Base-by-base conservation (phyloP, 768 basidiomycete genomes). In the Rossbeevera mucosa region DNA sequence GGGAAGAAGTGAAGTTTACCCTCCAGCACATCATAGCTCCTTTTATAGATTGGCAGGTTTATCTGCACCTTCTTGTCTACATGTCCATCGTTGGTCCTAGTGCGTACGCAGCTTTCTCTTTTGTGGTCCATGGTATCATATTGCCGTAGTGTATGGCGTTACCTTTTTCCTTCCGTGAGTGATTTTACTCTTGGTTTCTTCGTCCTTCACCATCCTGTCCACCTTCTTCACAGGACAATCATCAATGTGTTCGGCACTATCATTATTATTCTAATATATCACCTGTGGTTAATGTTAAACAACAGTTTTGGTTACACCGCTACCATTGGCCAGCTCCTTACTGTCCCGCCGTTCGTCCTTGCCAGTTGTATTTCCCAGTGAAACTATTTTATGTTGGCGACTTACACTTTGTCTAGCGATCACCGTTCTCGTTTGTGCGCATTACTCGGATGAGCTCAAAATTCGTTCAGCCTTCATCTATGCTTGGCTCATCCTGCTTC, bases 151-250 rank as follows among this genome's bases (percentile, higher is more conserved):
- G n/a, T n/a, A n/a, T n/a, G n/a, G n/a, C n/a, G n/a, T n/a, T n/a
- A 84, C 85, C 0, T 69, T 86, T 26, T 88, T 88, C 73, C 68
- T 86, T 28, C 84, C 84, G 81, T 86, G 62, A 60, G 85, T 75
- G 2, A n/a, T 5, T 31, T 18, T 38, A 38, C n/a, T 38, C 36
- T 18, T 38, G 36, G 18, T 11, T 5, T 38, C 8, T 9, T 38
- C 18, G n/a, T 38, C n/a, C n/a, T n/a, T n/a, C n/a, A n/a, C n/a
- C n/a, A n/a, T n/a, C n/a, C n/a, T n/a, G n/a, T n/a, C n/a, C n/a
- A n/a, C n/a, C n/a, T n/a, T n/a, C n/a, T n/a, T n/a, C 36, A 18
- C 36, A 38, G 36, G n/a, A 38, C 36, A 18, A 38, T 38, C 11
- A 38, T 38, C 36, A 18, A 38, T 18, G 18, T 8, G 36, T 38